Base-by-base conservation (phyloP, 1,139 yeast species). In the Hansenula lynferdii region DNA sequence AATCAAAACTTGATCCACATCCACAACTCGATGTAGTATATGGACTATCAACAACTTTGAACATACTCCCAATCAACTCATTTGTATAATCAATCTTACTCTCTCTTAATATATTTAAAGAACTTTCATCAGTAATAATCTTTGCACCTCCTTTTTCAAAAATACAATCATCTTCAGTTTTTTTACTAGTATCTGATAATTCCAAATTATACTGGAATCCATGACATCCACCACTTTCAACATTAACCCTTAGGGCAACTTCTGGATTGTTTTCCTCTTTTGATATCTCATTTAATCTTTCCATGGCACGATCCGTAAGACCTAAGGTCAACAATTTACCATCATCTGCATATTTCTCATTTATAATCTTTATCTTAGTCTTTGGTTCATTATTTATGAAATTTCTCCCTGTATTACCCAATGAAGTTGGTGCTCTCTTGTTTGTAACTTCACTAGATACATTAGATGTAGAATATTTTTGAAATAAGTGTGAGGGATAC, bases 141-240 rank as follows among this genome's bases (percentile, higher is more conserved):
- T 72, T 70, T 5, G 92, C 94, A 4, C 77, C 84, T 35, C 70
- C 74, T 44, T 90, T 70, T 47, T 74, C 80, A 54, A 87, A 87
- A 5, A 86, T 72, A 12, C 66, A 62, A 4, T 68, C 66, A 14
- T 67, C 74, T 6, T 69, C 75, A 1, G 58, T 56, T 8, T 52
- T 54, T 15, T 47, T 72, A 5, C 28, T 39, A 5, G 68, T 54
- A 34, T 72, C 69, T 9, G 62, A 56, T 31, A 72, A 60, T 42
- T 78, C 73, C 53, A 92, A 67, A 47, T 83, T 76, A 56, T 92
- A 92, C 60, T 92, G 98, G 62, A 87, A 94, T 22, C 99, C 98
- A 60, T 92, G 99, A 60, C 98, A 94, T 4, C 99, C 99, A 7
- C 98, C 99, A 54, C 96, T 85, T 52, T 90, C 97, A 6, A 94